Evolutionary conservation across 176 grass and related monocot genomes (phyloP).

Genomic region (Oryza glaberrima): DNA sequence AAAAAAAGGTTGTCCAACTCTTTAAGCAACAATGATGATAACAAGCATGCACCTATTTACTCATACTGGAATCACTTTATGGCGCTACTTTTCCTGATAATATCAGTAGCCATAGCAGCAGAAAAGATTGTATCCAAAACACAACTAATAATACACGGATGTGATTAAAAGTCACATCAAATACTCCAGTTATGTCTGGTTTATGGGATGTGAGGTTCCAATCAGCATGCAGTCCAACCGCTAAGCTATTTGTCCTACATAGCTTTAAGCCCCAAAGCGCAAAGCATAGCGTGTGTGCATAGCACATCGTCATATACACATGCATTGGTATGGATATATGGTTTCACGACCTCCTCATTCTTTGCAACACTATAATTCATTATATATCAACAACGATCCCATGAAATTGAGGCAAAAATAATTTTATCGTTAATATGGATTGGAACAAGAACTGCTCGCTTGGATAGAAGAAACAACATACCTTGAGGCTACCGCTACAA

Average conservation of each 20-base stretch:
- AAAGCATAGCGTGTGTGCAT: background rate
- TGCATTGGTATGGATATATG: background rate
- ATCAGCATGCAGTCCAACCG: conserved; percentile 7
- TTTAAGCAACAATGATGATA: conserved; percentile 47
- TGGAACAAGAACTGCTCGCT: conserved; percentile 8
- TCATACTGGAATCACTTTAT: conserved; percentile 14
- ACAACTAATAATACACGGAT: background rate
- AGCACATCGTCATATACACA: background rate
- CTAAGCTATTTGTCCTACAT: background rate
- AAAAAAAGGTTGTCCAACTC: conserved; percentile 29
- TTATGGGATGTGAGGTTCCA: conserved; percentile 4
- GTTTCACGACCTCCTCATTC: background rate
- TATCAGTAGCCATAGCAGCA: conserved; percentile 29
- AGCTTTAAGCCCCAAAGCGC: background rate
- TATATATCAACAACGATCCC: background rate
- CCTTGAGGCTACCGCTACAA: conserved; percentile 92
- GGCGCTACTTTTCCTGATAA: conserved; percentile 18
- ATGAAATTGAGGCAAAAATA: conserved; percentile 10
- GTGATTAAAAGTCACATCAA: background rate
- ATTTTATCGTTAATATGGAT: background rate
- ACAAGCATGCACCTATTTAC: conserved; percentile 18
- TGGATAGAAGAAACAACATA: conserved; percentile 27
- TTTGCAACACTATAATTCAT: background rate
- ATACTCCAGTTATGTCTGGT: background rate
- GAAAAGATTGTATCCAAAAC: conserved; percentile 22